phyloP scores from a whole-genome alignment of 78 protist genomes.

The slime mould (Dictyostelium discoideum) region dicty_2.7 NC_007088.5:4764001-4764500 shows the following conservation, averaged over 20 bases:
- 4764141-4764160: too few species aligned
- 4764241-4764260: slow-evolving; percentile 51
- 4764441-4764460: slow-evolving; percentile 28
- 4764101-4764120: neutral
- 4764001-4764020: neutral
- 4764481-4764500: slow-evolving; percentile 9
- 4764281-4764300: slow-evolving; percentile 25
- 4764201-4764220: slow-evolving; percentile 23
- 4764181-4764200: too few species aligned
- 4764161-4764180: too few species aligned
- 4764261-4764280: neutral
- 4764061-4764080: slow-evolving; percentile 53
- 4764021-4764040: neutral
- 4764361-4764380: neutral
- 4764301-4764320: slow-evolving; percentile 16
- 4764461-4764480: slow-evolving; percentile 12
- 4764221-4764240: slow-evolving; percentile 27
- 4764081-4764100: slow-evolving; percentile 69
- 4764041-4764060: slow-evolving; percentile 40
- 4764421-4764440: neutral
- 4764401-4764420: slow-evolving; percentile 57
- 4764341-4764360: slow-evolving; percentile 49
- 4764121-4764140: too few species aligned
- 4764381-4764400: slow-evolving; percentile 75
- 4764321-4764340: slow-evolving; percentile 23